Evolutionary conservation across 257 asterid genomes (phyloP), one percentile per base, ranked within the genome.

Genomic region (Ophiorrhiza pumila): DNA sequence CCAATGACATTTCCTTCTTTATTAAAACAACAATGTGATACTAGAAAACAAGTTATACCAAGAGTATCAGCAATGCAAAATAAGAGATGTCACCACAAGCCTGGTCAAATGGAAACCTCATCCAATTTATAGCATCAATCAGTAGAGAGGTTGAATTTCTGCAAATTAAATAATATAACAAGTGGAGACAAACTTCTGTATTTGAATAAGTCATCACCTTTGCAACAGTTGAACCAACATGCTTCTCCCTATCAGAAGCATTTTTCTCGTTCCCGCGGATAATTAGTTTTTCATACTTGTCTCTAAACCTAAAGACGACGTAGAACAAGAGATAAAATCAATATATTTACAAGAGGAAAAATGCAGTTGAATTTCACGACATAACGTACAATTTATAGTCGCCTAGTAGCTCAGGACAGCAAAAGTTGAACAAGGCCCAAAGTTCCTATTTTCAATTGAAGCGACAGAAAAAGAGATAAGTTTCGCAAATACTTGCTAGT

Each of bases 201-300:
- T 5, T 23, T 9, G 13, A 12, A 34, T 14, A 34, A 74, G 14
- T 29, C 49, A 69, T 85, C 79, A 94, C 98, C 97, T 88, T 89
- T 23, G 98, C 98, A 80, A 90, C 96, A 22, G 95, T 69, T 56
- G 98, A 91, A 76, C 96, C 96, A 78, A 86, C 76, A 68, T 82
- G 88, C 81, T 94, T 94, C 82, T 94, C 98, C 72, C 97, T 85
- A 62, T 91, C 96, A 63, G 92, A 91, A 42, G 97, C 98, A 85
- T 87, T 90, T 82, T 89, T 93, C 74, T 93, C 97, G 52, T 83
- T 93, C 65, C 96, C 98, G 58, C 98, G 89, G 80, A 79, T 90
- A 77, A 93, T 91, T 82, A 59, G 74, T 79, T 81, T 66, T 86
- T 93, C 98, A 41, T 86, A 93, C 78, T 86, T 93, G 20, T 91